Base-by-base conservation (phyloP, 768 basidiomycete species). In the Tylopilus plumbeoviolaceoides region DNA sequence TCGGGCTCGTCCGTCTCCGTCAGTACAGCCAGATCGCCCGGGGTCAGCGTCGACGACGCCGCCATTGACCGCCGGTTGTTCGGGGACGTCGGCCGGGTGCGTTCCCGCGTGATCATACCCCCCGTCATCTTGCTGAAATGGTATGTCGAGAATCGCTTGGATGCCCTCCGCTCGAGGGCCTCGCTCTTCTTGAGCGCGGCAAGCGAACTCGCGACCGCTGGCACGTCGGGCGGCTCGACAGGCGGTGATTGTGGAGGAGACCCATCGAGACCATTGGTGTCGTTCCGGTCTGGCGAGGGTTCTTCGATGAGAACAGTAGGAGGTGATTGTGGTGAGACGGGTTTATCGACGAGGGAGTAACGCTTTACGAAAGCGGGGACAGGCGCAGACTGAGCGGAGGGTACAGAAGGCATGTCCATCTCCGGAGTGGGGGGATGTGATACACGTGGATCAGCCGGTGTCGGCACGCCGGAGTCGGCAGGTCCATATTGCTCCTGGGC, bases 61-160 rank as follows among this genome's bases (percentile, higher is more conserved):
- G 83, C 83, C 60, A 89, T 70, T 21, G 86, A 89, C 39, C 83
- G 78, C 36, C 89, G 75, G 67, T 88, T 87, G 65, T 87, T 87
- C 17, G 81, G 65, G 48, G 80, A 75, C 10, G 63, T 58, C 50
- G 72, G 50, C 48, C 78, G 46, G 15, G 81, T 76, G 23, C 81
- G 72, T 63, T 80, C 79, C 42, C 81, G 72, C 23, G 72, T 67
- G 18, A 78, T 68, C 31, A 48, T 52, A 23, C 69, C 73, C 15
- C 85, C 84, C 4, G 91, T 86, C 87, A 98, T 95, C 73, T 95
- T 95, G 44, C 88, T 85, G 62, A 98, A 89, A 58, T 94, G 91
- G 67, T 95, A 98, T 2, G 86, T 85, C 40, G 94, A 97, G 72
- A 94, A 98, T 0, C 97, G 89, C 66, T 98, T 98, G 20, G 91